A percentile compares a stretch with the other conserved stretches of the same genome.
These are phyloP conservation scores for Nematodospora valgi DNA, from an alignment of 805 yeast species.

Conservation along the genomic window DNA sequence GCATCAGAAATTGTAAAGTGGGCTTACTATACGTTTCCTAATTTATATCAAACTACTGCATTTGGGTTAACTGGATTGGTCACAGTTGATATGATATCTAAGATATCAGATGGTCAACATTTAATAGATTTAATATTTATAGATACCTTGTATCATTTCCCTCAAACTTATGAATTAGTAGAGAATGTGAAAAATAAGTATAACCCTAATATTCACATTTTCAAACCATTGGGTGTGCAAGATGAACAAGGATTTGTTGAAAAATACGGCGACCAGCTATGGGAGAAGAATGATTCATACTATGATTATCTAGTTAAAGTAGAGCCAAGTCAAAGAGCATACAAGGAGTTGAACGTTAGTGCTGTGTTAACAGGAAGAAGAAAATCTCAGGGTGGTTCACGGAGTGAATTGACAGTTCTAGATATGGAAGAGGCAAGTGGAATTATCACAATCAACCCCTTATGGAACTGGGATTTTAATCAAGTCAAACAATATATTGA, in stretches of 20 bases:
- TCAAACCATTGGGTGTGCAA: constrained; percentile 56
- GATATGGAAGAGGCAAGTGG: constrained; percentile 72
- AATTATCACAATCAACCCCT: constrained; percentile 82
- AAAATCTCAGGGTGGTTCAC: constrained; percentile 82
- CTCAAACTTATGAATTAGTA: constrained; percentile 83
- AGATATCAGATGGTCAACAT: constrained; percentile 28
- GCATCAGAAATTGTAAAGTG: constrained; percentile 78
- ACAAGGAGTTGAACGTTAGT: constrained; percentile 62
- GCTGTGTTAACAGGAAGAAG: constrained; percentile 94
- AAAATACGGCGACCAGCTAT: constrained; percentile 70
- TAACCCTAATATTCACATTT: constrained; percentile 56
- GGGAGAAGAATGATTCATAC: constrained; percentile 78
- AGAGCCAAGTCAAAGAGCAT: constrained; percentile 88
- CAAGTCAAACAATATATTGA: constrained; percentile 71
- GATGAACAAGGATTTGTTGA: constrained; percentile 61
- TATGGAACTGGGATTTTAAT: constrained; percentile 75
- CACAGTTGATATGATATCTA: constrained; percentile 76
- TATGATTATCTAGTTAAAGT: constrained; percentile 89
- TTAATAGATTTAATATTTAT: constrained; percentile 77
- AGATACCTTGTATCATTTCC: constrained; percentile 90
- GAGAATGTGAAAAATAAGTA: constrained; percentile 55
- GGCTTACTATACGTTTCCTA: constrained; percentile 81
- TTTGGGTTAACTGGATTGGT: constrained; percentile 92
- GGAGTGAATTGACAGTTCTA: constrained; percentile 66
- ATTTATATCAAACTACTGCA: constrained; percentile 87